Evolutionary conservation across 2,329 filamentous ascomycete genomes (phyloP), one percentile per base, ranked within the genome.

Genomic region (Xenosphaeropsis pyriputrescens): DNA sequence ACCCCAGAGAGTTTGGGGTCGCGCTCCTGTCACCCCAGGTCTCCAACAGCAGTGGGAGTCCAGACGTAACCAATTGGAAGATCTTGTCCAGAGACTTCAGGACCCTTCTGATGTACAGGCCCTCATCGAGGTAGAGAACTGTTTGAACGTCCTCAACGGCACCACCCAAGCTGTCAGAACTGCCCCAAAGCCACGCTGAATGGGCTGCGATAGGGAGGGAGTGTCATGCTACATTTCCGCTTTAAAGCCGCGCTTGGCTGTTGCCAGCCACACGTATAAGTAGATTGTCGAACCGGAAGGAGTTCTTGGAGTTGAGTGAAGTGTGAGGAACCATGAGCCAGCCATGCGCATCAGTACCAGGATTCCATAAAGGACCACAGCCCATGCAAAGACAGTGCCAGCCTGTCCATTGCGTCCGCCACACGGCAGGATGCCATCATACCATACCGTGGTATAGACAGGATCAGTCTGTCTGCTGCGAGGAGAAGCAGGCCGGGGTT

Each of bases 241-340:
- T 16, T 17, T 18, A n/a, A 14, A 30, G 17, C n/a, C 7, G 18
- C 32, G 18, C 29, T 12, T 37, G 11, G 32, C 37, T n/a, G 8
- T 14, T 5, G 7, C 14, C 26, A 4, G 14, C 26, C n/a, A 30
- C 16, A 7, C 18, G n/a, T 29, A 16, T 36, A 36, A 36, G n/a
- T 14, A 32, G 12, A 17, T 32, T 32, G 12, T 6, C 16, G 16
- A 6, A 7, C 16, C n/a, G 12, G 32, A 40, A 26, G 22, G 22
- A 26, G 22, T 26, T 35, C 38, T 30, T 32, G 36, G 29, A 31
- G 17, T 39, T 32, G 26, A 32, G 29, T 37, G 29, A 36, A 36
- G 29, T 33, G 14, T n/a, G 13, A 15, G 14, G 16, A 32, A 11
- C 16, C 30, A 32, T 32, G 30, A 15, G n/a, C 30, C 30, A 32